Percentiles rank a stretch among this genome's conserved stretches.
phyloP scores from a whole-genome alignment of 768 basidiomycete genomes.

The Stropharia rugosoannulata region DNA sequence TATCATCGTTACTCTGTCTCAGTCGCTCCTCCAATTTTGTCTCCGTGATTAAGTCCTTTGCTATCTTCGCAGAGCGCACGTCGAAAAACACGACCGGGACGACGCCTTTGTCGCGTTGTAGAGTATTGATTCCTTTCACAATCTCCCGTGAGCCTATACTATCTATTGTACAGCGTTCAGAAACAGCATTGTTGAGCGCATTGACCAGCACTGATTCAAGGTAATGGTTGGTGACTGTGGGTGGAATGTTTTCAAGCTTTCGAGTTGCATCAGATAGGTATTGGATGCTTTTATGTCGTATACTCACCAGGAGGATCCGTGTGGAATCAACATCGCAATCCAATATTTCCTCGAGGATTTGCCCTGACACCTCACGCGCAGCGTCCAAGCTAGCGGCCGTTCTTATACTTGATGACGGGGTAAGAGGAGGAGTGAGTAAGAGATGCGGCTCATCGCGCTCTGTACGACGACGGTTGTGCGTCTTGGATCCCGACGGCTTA shows the following conservation, averaged over 20 bases:
- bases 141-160: conserved; percentile 2
- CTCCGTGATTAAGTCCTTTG: conserved; percentile 38
- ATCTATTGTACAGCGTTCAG: background rate
- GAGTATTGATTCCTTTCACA: conserved; percentile 50
- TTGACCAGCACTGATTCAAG: conserved; percentile 27
- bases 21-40: conserved; percentile 20
- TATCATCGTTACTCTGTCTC: conserved; percentile 28
- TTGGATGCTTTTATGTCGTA: background rate
- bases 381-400: conserved; percentile 35
- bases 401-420: conserved; percentile 58
- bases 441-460: conserved; percentile 34
- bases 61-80: conserved; percentile 49
- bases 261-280: background rate
- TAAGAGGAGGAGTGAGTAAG: conserved; percentile 68
- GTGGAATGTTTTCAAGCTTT: conserved; percentile 38
- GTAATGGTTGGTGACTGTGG: conserved; percentile 20
- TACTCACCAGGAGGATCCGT: conserved; percentile 34
- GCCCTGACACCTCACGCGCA: conserved; percentile 18
- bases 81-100: conserved; percentile 65
- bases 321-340: conserved; percentile 28
- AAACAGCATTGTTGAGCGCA: conserved; percentile 15
- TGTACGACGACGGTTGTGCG: conserved; percentile 30
- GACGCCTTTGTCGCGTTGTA: conserved; percentile 48
- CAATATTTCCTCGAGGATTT: conserved; percentile 21
- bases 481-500: conserved; percentile 18